Evolutionary conservation across 768 basidiomycete genomes (phyloP).

Genomic region (Auriscalpium microsporum): DNA sequence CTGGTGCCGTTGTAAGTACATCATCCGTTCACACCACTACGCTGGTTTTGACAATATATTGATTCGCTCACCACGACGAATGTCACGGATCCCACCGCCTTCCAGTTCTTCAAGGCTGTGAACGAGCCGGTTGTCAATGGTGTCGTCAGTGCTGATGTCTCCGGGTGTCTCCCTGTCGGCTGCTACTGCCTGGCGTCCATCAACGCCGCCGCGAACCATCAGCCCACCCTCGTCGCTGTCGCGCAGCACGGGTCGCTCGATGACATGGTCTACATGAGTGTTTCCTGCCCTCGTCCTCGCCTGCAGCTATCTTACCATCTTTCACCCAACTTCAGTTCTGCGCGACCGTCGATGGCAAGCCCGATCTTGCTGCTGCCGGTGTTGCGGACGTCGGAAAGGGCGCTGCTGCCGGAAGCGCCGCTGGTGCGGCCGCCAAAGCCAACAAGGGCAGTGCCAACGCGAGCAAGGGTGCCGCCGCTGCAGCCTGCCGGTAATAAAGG

Average conservation of each 20-base stretch:
- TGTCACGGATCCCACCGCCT: slow-evolving; percentile 39
- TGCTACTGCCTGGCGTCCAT: slow-evolving; percentile 53
- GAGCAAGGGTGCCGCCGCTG: neutral
- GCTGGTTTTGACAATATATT: slow-evolving; percentile 45
- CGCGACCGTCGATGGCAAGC: neutral
- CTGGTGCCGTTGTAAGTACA: too few species aligned
- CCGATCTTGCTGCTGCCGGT: neutral
- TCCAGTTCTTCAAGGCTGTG: slow-evolving; percentile 60
- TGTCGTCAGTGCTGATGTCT: slow-evolving; percentile 40
- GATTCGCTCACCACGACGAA: slow-evolving; percentile 32
- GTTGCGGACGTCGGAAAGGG: neutral
- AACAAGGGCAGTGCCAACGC: neutral
- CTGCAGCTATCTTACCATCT: neutral
- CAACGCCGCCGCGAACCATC: slow-evolving; percentile 49
- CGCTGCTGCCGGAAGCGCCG: neutral
- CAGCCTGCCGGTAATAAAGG: neutral
- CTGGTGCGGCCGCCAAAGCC: neutral
- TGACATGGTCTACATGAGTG: slow-evolving; percentile 50
- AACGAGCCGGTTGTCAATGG: slow-evolving; percentile 33
- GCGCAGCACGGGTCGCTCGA: slow-evolving; percentile 55
- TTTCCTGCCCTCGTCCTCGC: slow-evolving; percentile 4
- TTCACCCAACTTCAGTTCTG: neutral
- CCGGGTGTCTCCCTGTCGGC: slow-evolving; percentile 47
- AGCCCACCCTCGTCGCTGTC: slow-evolving; percentile 47
- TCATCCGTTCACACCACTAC: slow-evolving; percentile 51